Conservation (phyloP, 345 rosid species). For the Populus euphratica region DNA sequence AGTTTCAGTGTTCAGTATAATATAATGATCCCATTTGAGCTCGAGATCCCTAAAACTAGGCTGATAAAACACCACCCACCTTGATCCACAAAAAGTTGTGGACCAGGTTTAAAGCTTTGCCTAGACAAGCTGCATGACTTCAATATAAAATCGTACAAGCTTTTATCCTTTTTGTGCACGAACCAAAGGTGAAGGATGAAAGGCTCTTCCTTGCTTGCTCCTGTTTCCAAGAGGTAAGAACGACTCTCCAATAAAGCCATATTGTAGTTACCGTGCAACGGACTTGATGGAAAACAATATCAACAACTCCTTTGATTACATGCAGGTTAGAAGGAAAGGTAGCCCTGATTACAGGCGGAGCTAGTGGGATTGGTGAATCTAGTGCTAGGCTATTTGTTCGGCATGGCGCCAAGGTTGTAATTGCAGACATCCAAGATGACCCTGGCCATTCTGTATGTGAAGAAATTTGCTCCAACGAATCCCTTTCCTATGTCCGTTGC, state of each 20-base stretch:
- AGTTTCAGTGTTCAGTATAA: no score
- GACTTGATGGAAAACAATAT: background rate
- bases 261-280: no score
- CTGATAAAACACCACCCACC: no score
- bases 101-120: no score
- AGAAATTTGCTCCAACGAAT: conserved; percentile 13
- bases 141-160: no score
- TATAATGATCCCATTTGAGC: no score
- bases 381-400: conserved; percentile 31
- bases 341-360: conserved; percentile 45
- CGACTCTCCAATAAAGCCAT: no score
- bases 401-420: conserved; percentile 39
- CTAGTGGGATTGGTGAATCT: conserved; percentile 39
- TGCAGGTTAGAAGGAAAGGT: conserved; percentile 41
- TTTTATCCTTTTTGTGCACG: no score
- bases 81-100: background rate
- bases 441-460: conserved; percentile 37
- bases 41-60: no score
- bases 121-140: no score
- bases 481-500: conserved; percentile 33
- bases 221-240: conserved; percentile 20
- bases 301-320: background rate
- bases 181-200: background rate
- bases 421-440: conserved; percentile 43
- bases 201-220: conserved; percentile 1